Percentiles rank a stretch among this genome's conserved stretches.
Conservation (phyloP, 2,329 filamentous ascomycete species). For the Fusarium succisae region DNA sequence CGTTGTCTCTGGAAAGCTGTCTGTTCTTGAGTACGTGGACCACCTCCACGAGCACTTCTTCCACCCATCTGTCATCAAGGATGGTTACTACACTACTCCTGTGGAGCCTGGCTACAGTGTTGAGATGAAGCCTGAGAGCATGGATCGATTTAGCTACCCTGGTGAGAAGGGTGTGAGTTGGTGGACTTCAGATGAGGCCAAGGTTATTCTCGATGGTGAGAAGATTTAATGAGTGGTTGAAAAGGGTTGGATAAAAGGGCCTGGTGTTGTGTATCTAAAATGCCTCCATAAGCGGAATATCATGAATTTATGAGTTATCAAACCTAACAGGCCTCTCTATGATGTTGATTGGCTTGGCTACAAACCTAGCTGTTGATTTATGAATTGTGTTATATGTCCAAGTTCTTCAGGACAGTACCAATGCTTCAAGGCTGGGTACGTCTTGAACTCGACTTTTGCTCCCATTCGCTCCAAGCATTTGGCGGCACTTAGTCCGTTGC, state of each 20-base stretch:
- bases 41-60: constrained; percentile 94
- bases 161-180: constrained; percentile 82
- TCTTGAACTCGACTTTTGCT: constrained; percentile 47
- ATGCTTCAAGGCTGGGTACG: constrained; percentile 55
- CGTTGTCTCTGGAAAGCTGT: constrained; percentile 81
- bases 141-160: constrained; percentile 81
- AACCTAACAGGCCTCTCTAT: neutral
- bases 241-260: constrained; percentile 4
- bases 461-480: constrained; percentile 49
- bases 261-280: constrained; percentile 2
- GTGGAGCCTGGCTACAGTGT: constrained; percentile 87
- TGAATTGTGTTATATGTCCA: constrained; percentile 48
- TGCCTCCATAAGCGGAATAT: constrained; percentile 11
- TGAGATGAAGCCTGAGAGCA: constrained; percentile 90
- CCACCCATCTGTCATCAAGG: constrained; percentile 80
- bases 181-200: constrained; percentile 87
- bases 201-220: constrained; percentile 71
- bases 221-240: constrained; percentile 55
- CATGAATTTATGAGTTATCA: constrained; percentile 30
- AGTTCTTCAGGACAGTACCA: constrained; percentile 57
- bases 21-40: constrained; percentile 90
- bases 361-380: constrained; percentile 14
- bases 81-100: constrained; percentile 89
- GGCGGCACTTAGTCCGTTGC: constrained; percentile 48
- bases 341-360: neutral